Evolutionary conservation across 805 yeast genomes (phyloP).

Genomic region (Teunomyces pallodes): DNA sequence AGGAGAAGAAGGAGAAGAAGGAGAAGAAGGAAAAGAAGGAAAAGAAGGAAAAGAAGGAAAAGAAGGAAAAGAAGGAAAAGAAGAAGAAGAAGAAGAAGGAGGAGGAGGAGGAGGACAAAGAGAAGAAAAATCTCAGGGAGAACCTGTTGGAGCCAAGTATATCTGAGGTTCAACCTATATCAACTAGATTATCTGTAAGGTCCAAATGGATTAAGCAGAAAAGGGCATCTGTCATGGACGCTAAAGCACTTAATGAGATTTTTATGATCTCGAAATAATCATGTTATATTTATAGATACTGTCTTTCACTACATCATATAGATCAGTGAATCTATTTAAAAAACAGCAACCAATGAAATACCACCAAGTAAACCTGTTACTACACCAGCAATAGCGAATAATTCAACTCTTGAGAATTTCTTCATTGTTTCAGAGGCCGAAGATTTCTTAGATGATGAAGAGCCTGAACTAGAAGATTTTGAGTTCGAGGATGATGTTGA

Average conservation of each 20-base stretch:
- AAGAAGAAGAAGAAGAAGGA: constrained; percentile 19
- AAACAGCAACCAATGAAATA: constrained; percentile 29
- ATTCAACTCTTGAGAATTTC: constrained; percentile 28
- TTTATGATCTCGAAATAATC: constrained; percentile 70
- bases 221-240: constrained; percentile 87
- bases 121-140: constrained; percentile 7
- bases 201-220: constrained; percentile 88
- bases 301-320: not conserved
- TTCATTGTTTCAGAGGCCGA: constrained; percentile 13
- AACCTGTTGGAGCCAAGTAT: constrained; percentile 6
- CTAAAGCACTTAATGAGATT: constrained; percentile 85
- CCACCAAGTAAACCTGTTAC: constrained; percentile 46
- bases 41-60: constrained; percentile 9
- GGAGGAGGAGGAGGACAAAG: constrained; percentile 5
- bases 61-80: constrained; percentile 15
- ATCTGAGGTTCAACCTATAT: constrained; percentile 18
- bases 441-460: constrained; percentile 16
- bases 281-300: not conserved
- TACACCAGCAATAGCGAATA: constrained; percentile 32
- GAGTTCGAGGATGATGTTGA: constrained; percentile 14
- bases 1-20: constrained; percentile 30
- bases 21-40: constrained; percentile 11
- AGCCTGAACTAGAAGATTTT: constrained; percentile 17
- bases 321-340: constrained; percentile 6
- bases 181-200: constrained; percentile 56